phyloP scores from a whole-genome alignment of 495 filamentous ascomycete genomes.

The Viridothelium virens region DNA sequence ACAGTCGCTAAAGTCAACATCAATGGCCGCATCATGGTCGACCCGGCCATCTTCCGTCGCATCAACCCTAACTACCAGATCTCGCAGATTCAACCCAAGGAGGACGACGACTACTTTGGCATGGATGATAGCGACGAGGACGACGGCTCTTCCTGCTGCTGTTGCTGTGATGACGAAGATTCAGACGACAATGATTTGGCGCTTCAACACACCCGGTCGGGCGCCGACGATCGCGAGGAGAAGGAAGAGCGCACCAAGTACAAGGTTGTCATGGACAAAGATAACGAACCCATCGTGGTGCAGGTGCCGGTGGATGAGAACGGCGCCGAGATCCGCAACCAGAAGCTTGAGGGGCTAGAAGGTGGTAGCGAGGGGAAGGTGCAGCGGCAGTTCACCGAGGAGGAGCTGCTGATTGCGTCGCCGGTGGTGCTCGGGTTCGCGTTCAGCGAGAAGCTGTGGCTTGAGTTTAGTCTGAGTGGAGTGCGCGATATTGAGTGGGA shows the following conservation, averaged over 20 bases:
- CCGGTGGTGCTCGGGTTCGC: conserved; percentile 89
- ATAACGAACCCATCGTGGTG: conserved; percentile 52
- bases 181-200: conserved; percentile 26
- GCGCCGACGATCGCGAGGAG: conserved; percentile 36
- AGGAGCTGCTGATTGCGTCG: conserved; percentile 83
- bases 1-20: conserved; percentile 76
- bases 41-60: conserved; percentile 75
- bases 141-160: conserved; percentile 44
- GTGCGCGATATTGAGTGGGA: conserved; percentile 80
- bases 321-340: conserved; percentile 53
- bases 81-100: conserved; percentile 67
- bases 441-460: conserved; percentile 84
- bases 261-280: conserved; percentile 58
- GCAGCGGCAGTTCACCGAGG: conserved; percentile 60
- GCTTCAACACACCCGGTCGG: conserved; percentile 17
- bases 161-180: conserved; percentile 37
- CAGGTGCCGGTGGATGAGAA: conserved; percentile 56
- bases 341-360: conserved; percentile 52
- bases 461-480: conserved; percentile 79
- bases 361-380: conserved; percentile 38
- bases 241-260: conserved; percentile 50
- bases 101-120: conserved; percentile 50
- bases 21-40: conserved; percentile 87
- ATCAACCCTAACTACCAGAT: conserved; percentile 87
- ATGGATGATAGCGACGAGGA: conserved; percentile 47